phyloP scores from a whole-genome alignment of 179 eudicot species.

The Beta corolliflora region DNA sequence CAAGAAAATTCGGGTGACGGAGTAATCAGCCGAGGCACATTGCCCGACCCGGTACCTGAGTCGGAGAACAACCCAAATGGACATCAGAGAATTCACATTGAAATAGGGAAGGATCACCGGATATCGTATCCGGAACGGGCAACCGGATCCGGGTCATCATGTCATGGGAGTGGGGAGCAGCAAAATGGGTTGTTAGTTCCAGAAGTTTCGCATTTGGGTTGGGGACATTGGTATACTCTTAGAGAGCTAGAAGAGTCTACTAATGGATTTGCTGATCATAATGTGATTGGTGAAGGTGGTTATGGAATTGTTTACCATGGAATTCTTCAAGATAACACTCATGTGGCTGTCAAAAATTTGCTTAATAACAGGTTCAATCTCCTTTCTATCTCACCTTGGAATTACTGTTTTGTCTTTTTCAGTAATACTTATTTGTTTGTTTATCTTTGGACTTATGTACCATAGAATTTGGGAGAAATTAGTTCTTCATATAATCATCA shows the following conservation, averaged over 20 bases:
- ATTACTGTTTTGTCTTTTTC: background rate
- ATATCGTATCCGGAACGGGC: constrained; percentile 46
- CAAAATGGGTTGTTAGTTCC: constrained; percentile 25
- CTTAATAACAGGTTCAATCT: constrained; percentile 45
- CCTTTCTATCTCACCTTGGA: background rate
- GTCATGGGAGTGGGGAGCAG: constrained; percentile 30
- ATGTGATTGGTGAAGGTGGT: constrained; percentile 59
- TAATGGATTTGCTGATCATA: constrained; percentile 40
- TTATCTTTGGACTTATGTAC: no score
- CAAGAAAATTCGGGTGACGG: constrained; percentile 2
- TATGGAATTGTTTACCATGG: constrained; percentile 57
- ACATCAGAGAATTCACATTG: constrained; percentile 42
- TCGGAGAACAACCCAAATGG: constrained; percentile 25
- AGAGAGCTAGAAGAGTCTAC: constrained; percentile 51
- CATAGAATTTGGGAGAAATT: no score
- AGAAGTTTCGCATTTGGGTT: constrained; percentile 54
- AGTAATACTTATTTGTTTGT: no score
- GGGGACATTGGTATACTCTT: constrained; percentile 59
- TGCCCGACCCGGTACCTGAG: constrained; percentile 15
- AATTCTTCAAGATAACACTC: constrained; percentile 29
- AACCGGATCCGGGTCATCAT: constrained; percentile 17
- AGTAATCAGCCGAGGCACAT: no score
- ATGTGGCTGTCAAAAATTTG: constrained; percentile 54
- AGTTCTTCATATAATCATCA: no score
- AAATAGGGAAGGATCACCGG: constrained; percentile 55